A percentile compares a stretch with the other conserved stretches of the same genome.
These are phyloP conservation scores for Pseudonitzschia multistriata DNA, from an alignment of 108 stramenopile genomes.

Conservation along the genomic window DNA sequence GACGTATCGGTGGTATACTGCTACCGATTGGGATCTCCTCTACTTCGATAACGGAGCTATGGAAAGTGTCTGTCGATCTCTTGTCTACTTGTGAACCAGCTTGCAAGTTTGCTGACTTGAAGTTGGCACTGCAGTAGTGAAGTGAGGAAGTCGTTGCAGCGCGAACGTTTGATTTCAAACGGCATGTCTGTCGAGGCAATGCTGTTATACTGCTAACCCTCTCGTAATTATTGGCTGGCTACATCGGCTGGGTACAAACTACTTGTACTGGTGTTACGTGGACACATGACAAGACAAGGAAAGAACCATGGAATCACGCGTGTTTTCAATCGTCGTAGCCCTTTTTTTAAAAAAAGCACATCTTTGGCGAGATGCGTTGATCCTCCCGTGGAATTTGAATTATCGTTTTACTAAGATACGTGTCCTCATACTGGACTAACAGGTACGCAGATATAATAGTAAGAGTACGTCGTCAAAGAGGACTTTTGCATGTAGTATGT, in stretches of 20 bases:
- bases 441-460: no score
- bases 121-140: background rate
- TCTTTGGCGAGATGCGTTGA: background rate
- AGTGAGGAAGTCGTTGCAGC: background rate
- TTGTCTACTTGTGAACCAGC: no score
- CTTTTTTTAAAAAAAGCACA: background rate
- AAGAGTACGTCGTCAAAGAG: background rate
- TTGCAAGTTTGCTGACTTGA: no score
- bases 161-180: background rate
- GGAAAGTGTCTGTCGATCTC: no score
- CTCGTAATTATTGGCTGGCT: background rate
- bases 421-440: no score
- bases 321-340: background rate
- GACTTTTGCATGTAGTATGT: background rate
- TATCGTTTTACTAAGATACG: background rate
- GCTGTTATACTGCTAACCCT: no score
- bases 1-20: no score
- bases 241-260: background rate
- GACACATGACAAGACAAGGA: background rate
- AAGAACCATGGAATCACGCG: background rate
- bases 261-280: background rate
- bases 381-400: background rate
- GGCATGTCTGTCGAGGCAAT: no score
- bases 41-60: no score
- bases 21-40: no score